Base-by-base conservation (phyloP, 352 stramenopile species). In the Globisporangium barbulae region DNA sequence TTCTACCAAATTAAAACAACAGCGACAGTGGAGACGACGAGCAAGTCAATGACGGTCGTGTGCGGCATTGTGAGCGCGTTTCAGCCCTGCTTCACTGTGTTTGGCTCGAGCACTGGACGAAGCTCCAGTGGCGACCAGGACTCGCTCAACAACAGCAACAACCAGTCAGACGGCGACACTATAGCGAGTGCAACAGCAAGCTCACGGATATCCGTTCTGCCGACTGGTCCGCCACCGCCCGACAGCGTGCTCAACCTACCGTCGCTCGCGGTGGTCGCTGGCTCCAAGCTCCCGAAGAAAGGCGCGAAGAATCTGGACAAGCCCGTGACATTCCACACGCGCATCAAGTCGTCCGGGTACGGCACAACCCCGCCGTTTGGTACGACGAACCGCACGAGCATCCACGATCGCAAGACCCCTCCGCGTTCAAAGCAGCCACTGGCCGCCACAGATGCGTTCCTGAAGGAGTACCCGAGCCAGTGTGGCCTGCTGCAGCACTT, bases 271-370 rank as follows among this genome's bases (percentile, higher is more conserved):
- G 42, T 63, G 7, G 63, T 59, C 13, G 66, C 56, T 1, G 63
- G 57, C 31, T 31, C 56, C 19, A 71, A 61, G 45, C 35, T 47
- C 35, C 66, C 9, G 5, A 68, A 53, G 30, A 74, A 65, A 33
- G 64, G 55, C 2, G 42, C 47, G 3, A 84, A 76, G 31, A 55
- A 35, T 2, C 61, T 79, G 2, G 80, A 96, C 71, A 88, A 93
- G 15, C 83, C 88, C 21, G 75, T 96, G 48, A 92, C 85, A 22
- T 96, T 95, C 45, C 88, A 88, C 45, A 79, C 80, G 15, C 73
- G 79, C 17, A 85, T 97, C 55, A 80, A 81, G 54, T 97, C 89
- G 15, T 95, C 85, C 1, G 89, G 89, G 0, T 97, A 97, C 67
- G 89, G 87, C 45, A 21, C 54, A 15, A 15, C 49, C 49, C 22